These are phyloP conservation scores for Blastomyces parvus DNA, from an alignment of 2,329 filamentous ascomycete species.

Conservation along the genomic window DNA sequence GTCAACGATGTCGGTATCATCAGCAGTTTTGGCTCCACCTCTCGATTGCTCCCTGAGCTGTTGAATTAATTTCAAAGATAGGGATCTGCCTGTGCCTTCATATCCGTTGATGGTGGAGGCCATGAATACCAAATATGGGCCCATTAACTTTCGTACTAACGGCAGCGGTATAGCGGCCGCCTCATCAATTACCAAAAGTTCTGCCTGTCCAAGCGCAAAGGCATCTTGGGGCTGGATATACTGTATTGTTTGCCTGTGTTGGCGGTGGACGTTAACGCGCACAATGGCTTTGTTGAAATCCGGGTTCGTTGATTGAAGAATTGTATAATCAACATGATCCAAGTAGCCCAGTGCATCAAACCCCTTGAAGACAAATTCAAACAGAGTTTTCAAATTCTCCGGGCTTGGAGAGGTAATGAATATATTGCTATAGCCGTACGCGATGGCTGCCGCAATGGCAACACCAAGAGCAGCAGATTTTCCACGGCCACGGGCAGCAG, in stretches of 20 bases:
- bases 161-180: slow-evolving; percentile 93
- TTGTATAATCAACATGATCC: slow-evolving; percentile 94
- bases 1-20: slow-evolving; percentile 61
- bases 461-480: slow-evolving; percentile 95
- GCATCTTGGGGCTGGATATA: slow-evolving; percentile 96
- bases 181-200: slow-evolving; percentile 92
- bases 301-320: slow-evolving; percentile 94
- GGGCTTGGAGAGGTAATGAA: slow-evolving; percentile 97
- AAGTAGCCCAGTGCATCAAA: slow-evolving; percentile 91
- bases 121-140: slow-evolving; percentile 97
- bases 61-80: slow-evolving; percentile 94
- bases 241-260: slow-evolving; percentile 95
- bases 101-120: slow-evolving; percentile 98
- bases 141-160: slow-evolving; percentile 86
- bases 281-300: slow-evolving; percentile 99
- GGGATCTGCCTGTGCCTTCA: slow-evolving; percentile 87
- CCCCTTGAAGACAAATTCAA: slow-evolving; percentile 97
- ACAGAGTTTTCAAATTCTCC: slow-evolving; percentile 96
- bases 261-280: slow-evolving; percentile 85
- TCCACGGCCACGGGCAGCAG: slow-evolving; percentile 85
- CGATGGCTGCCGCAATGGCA: slow-evolving; percentile 84
- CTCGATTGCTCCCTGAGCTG: slow-evolving; percentile 89
- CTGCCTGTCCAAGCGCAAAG: slow-evolving; percentile 88
- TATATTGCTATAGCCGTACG: slow-evolving; percentile 96
- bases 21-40: slow-evolving; percentile 47